A percentile compares a stretch with the other conserved stretches of the same genome.
phyloP scores from a whole-genome alignment of 352 stramenopile species.

The Globisporangium rhizosaccharum region DNA sequence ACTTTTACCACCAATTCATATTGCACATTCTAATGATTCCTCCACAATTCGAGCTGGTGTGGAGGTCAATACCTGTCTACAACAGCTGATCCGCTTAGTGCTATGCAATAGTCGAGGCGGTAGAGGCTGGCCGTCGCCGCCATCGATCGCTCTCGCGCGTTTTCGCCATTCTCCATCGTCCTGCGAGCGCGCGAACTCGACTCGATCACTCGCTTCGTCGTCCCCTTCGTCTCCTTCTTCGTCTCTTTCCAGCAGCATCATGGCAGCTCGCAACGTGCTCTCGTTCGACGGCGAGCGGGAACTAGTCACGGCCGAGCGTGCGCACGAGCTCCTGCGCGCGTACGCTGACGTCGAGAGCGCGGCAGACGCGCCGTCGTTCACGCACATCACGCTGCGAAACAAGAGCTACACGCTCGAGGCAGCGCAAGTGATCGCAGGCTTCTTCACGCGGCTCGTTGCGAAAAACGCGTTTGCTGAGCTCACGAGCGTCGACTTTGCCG shows the following conservation, averaged over 20 bases:
- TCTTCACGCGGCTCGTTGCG: conserved; percentile 47
- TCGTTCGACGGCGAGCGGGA: conserved; percentile 74
- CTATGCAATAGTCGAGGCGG: too few species aligned
- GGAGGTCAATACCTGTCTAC: too few species aligned
- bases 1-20: too few species aligned
- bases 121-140: background rate
- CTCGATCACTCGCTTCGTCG: background rate
- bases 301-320: conserved; percentile 66
- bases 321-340: conserved; percentile 55
- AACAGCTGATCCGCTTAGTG: too few species aligned
- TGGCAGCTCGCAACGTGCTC: conserved; percentile 10
- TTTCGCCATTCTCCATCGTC: background rate
- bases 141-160: background rate
- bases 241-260: background rate
- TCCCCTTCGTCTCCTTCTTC: background rate
- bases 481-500: conserved; percentile 78
- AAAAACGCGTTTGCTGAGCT: conserved; percentile 51
- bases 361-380: conserved; percentile 33
- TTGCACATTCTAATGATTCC: too few species aligned
- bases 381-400: conserved; percentile 83
- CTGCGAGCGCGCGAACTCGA: background rate
- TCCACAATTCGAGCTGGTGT: too few species aligned
- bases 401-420: conserved; percentile 86
- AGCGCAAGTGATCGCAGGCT: conserved; percentile 65
- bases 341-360: conserved; percentile 31